Evolutionary conservation across 2,329 filamentous ascomycete genomes (phyloP), one percentile per base, ranked within the genome.

Genomic region (Apiospora marii): DNA sequence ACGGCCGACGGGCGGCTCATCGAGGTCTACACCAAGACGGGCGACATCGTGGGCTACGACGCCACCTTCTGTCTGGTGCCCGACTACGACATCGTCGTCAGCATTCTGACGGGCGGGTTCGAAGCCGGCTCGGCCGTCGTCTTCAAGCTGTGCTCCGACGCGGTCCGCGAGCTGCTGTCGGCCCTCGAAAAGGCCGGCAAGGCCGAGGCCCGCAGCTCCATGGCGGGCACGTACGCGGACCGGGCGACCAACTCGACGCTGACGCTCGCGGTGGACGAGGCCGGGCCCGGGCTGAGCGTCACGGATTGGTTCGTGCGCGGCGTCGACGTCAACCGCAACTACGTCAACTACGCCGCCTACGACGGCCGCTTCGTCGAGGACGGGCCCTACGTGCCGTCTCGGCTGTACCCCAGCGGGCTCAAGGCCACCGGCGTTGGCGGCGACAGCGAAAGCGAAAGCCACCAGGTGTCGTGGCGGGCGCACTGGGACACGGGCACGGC

Each of bases 111-210:
- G 10, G 79, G 77, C 2, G 79, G 79, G 46, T 74, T 68, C 0
- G 79, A 80, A 73, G 71, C 77, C 22, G 79, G 79, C 72, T 79
- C 78, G 78, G 74, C 77, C 51, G 76, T 78, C 34, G 77, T 77
- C 19, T 77, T 79, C 68, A 53, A 67, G 2, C 75, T 79, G 24
- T 78, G 78, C 27, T 67, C 72, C 2, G 73, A 74, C 1, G 72
- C 79, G 0, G 14, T 80, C 0, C 30, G 27, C 19, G 34, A 16
- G 30, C 22, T 70, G 27, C 30, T 70, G 30, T 78, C 79, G 1
- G 78, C 77, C 0, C 74, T 80, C 10, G 79, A 80, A 53, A 67
- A 73, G 6, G 74, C 75, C 1, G 79, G 78, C 46, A 73, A 77
- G 13, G 74, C 73, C 51, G 72, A 80, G 71, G 76, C 79, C 0